Base-by-base conservation (phyloP, 2,329 filamentous ascomycete genomes). In the Xylariaceae sp. region DNA sequence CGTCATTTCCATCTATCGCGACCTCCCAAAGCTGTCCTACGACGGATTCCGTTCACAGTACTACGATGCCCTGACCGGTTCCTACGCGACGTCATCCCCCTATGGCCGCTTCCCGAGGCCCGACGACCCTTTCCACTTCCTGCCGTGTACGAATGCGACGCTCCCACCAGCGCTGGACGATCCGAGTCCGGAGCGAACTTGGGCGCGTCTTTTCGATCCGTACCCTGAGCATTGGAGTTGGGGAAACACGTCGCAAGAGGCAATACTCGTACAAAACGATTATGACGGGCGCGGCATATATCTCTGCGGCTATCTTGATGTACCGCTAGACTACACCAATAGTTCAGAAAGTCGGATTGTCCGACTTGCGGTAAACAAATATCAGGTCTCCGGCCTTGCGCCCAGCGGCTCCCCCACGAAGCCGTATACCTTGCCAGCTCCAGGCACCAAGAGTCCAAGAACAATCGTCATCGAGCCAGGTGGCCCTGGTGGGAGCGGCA, bases 381-480 rank as follows among this genome's bases (percentile, higher is more conserved):
- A 64, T 42, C 72, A 74, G 36, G 69, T 72, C 9, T 71, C 69
- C 0, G 71, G 71, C 4, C 63, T 73, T 12, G 59, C 61, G 4
- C 59, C 49, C 2, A 11, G 41, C 3, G 48, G 57, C 37, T 49
- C 33, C 6, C 22, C 9, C 9, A 15, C 17, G 8, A 13, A 4
- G 11, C 9, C 42, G 22, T 17, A 13, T 29, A 31, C 39, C 45
- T 37, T 9, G 34, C 16, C 35, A 42, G 45, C 32, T 36, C 47
- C 26, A 41, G 63, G 63, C 7, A 48, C 38, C 41, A 71, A 70
- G 50, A 74, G 67, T 49, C 54, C 65, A 36, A 62, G 72, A 15
- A 75, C 73, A 2, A 64, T 76, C 29, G 64, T 76, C 16, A 57
- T 76, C 24, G 66, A 76, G 41, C 73, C 73, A 3, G 73, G 74